Conservation (phyloP, 2,329 filamentous ascomycete genomes). For the Alternaria arbusti region DNA sequence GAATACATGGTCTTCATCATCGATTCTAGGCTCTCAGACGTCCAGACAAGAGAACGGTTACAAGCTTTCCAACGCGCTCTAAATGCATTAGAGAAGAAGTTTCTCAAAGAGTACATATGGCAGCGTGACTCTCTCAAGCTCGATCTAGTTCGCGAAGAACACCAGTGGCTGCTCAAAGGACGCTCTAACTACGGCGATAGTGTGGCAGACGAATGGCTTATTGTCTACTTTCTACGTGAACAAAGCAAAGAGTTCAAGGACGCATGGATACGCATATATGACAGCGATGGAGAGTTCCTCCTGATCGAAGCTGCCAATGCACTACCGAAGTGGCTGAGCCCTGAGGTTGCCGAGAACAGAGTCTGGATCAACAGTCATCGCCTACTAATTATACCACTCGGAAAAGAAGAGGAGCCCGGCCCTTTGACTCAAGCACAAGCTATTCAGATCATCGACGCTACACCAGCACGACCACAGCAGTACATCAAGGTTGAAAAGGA, state of each 20-base stretch:
- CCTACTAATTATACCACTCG: conserved; percentile 73
- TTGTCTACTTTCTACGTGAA: conserved; percentile 87
- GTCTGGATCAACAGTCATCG: conserved; percentile 85
- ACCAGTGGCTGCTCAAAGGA: conserved; percentile 70
- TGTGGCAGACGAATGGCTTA: conserved; percentile 95
- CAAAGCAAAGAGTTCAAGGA: conserved; percentile 74
- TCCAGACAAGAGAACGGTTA: conserved; percentile 69
- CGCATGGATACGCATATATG: conserved; percentile 82
- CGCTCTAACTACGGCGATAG: conserved; percentile 90
- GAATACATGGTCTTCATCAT: conserved; percentile 83
- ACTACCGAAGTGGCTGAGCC: conserved; percentile 87
- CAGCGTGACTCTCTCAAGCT: conserved; percentile 84
- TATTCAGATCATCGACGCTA: conserved; percentile 63
- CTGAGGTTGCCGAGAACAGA: conserved; percentile 84
- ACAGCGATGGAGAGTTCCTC: conserved; percentile 93
- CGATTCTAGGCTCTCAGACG: conserved; percentile 60
- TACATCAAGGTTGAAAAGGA: conserved; percentile 81
- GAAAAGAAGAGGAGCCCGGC: conserved; percentile 34
- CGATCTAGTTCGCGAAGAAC: conserved; percentile 65
- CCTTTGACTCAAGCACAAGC: conserved; percentile 70
- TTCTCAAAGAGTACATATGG: conserved; percentile 92
- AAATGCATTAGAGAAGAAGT: conserved; percentile 64
- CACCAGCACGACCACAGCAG: conserved; percentile 67
- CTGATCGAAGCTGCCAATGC: conserved; percentile 91
- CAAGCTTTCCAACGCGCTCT: conserved; percentile 75